A percentile compares a stretch with the other conserved stretches of the same genome.
Conservation (phyloP, 305 asterid species). For the Solanum chacoense region DNA sequence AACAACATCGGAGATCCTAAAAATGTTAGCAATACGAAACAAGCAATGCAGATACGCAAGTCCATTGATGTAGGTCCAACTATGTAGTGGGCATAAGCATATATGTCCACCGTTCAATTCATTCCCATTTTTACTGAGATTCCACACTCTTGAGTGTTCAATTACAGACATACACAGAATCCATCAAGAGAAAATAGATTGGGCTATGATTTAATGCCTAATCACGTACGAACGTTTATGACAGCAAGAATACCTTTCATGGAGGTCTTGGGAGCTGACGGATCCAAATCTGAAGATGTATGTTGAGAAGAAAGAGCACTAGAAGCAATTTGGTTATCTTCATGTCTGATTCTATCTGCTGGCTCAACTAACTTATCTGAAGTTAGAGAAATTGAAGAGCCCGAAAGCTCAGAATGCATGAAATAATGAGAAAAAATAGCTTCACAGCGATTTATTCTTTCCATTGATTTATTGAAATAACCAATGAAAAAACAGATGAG, state of each 20-base stretch:
- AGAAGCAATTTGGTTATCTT: background rate
- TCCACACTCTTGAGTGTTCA: background rate
- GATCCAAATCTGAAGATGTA: background rate
- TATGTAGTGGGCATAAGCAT: background rate
- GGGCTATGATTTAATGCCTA: background rate
- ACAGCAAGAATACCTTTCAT: conserved; percentile 8
- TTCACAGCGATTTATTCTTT: background rate
- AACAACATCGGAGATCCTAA: background rate
- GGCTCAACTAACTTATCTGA: background rate
- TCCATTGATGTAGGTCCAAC: background rate
- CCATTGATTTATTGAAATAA: background rate
- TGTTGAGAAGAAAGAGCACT: conserved; percentile 1
- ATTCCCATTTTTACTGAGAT: background rate
- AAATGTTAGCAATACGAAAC: background rate
- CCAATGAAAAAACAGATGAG: background rate
- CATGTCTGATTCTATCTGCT: background rate
- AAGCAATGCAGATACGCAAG: background rate
- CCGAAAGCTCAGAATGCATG: background rate
- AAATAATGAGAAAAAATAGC: background rate
- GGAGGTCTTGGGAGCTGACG: conserved; percentile 1
- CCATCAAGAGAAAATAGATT: background rate
- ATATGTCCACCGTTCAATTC: background rate
- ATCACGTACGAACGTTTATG: background rate
- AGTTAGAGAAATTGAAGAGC: conserved; percentile 4
- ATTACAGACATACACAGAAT: background rate